Evolutionary conservation across 2,329 filamentous ascomycete genomes (phyloP).

Genomic region (Aureobasidium lini): DNA sequence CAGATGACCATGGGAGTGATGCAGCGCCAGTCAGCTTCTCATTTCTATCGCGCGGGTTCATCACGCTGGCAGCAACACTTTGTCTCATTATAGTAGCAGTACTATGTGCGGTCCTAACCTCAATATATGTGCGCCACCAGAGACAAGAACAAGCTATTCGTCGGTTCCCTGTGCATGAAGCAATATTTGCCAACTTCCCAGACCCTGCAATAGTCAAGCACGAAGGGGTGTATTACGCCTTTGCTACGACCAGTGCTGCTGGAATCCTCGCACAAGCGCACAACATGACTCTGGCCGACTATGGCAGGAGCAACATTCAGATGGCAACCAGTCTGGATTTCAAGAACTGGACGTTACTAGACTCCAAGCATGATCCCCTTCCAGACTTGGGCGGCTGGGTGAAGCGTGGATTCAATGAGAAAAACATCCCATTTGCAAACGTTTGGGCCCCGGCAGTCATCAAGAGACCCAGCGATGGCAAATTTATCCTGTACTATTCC

Average conservation of each 20-base stretch:
- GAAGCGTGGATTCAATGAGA: constrained; percentile 15
- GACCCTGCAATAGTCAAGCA: constrained; percentile 29
- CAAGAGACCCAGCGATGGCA: constrained; percentile 22
- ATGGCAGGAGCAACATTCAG: constrained; percentile 28
- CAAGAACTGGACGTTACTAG: constrained; percentile 25
- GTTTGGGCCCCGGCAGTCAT: constrained; percentile 28
- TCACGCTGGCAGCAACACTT: constrained; percentile 15
- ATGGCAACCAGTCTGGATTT: constrained; percentile 32
- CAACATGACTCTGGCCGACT: constrained; percentile 16
- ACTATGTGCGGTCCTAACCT: constrained; percentile 20
- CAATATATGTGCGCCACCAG: constrained; percentile 14
- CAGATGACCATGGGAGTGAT: constrained; percentile 8
- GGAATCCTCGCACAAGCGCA: constrained; percentile 19
- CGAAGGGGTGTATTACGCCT: constrained; percentile 32
- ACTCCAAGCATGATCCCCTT: constrained; percentile 25
- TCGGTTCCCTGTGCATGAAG: constrained; percentile 12
- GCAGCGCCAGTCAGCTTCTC: constrained; percentile 19
- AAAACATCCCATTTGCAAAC: constrained; percentile 18
- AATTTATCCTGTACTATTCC: constrained; percentile 29
- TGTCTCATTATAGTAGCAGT: constrained; percentile 20
- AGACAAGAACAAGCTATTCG: not conserved
- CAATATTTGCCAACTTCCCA: constrained; percentile 30
- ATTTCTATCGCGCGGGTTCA: constrained; percentile 21
- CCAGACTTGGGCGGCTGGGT: constrained; percentile 23
- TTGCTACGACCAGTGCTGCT: constrained; percentile 30